Conservation (phyloP, 495 filamentous ascomycete genomes). For the Penicillium longicatenatum region DNA sequence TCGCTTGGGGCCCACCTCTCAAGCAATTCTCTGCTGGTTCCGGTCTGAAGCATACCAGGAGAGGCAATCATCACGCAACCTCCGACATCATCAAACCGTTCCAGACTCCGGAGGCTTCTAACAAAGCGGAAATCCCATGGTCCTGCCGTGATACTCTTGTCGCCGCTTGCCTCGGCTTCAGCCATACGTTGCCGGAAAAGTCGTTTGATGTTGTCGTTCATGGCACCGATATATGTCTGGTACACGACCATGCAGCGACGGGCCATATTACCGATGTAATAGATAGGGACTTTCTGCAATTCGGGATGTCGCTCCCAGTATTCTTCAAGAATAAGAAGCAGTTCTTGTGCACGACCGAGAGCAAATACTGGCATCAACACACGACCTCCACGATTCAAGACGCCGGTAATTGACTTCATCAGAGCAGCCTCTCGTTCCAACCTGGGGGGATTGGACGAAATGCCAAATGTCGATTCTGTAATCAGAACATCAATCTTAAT, state of each 20-base stretch:
- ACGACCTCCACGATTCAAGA: constrained; percentile 87
- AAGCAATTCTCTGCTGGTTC: constrained; percentile 86
- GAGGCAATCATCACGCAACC: constrained; percentile 96
- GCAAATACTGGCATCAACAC: constrained; percentile 96
- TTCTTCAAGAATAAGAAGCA: constrained; percentile 92
- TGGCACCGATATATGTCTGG: constrained; percentile 93
- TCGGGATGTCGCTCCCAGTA: constrained; percentile 90
- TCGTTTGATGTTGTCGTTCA: constrained; percentile 98
- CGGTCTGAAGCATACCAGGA: constrained; percentile 97
- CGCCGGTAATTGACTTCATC: constrained; percentile 90
- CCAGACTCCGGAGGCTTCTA: constrained; percentile 84
- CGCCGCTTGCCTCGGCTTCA: constrained; percentile 75
- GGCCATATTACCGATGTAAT: constrained; percentile 92
- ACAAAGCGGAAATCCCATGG: constrained; percentile 97
- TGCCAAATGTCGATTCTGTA: constrained; percentile 95
- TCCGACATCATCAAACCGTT: constrained; percentile 94
- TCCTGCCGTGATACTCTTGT: constrained; percentile 71
- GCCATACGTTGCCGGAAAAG: constrained; percentile 84
- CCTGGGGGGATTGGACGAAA: constrained; percentile 85
- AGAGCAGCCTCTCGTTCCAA: constrained; percentile 86
- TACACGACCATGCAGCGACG: constrained; percentile 98
- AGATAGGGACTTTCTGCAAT: constrained; percentile 88
- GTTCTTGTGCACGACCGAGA: constrained; percentile 87
- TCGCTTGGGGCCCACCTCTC: constrained; percentile 95
- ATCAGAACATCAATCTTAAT: constrained; percentile 94